A percentile compares a stretch with the other conserved stretches of the same genome.
Conservation (phyloP, 257 asterid genomes). For the Capsicum rhomboideum region DNA sequence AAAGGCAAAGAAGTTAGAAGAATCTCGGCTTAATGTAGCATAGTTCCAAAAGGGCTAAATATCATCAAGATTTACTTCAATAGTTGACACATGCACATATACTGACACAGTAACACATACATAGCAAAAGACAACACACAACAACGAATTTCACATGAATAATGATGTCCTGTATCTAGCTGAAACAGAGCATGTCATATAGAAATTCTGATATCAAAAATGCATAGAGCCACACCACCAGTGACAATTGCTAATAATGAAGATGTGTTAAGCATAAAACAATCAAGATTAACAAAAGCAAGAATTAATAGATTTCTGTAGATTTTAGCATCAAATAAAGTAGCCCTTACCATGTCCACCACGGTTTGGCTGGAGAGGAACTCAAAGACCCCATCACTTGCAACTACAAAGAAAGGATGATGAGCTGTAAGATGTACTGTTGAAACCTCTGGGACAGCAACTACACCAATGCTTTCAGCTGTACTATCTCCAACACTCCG, state of each 20-base stretch:
- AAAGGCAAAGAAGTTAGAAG: neutral
- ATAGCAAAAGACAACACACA: neutral
- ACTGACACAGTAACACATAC: neutral
- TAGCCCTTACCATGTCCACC: conserved; percentile 71
- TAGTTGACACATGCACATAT: neutral
- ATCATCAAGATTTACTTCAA: neutral
- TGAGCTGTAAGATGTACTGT: conserved; percentile 43
- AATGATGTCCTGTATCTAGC: neutral
- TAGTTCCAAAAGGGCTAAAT: neutral
- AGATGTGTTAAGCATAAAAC: neutral
- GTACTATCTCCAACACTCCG: conserved; percentile 80
- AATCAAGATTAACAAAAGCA: neutral
- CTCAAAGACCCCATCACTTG: conserved; percentile 92
- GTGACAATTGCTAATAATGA: neutral
- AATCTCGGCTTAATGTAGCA: neutral
- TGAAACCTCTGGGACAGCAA: conserved; percentile 77
- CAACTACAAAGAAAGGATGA: conserved; percentile 76
- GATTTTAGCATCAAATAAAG: neutral
- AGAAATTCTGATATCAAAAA: neutral
- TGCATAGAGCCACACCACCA: neutral
- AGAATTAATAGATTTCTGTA: neutral
- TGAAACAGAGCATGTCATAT: neutral
- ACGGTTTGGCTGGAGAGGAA: conserved; percentile 81
- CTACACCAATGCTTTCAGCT: conserved; percentile 85
- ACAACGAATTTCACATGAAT: neutral